Conservation (phyloP, 2,329 filamentous ascomycete species). For the Colletotrichum horii region DNA sequence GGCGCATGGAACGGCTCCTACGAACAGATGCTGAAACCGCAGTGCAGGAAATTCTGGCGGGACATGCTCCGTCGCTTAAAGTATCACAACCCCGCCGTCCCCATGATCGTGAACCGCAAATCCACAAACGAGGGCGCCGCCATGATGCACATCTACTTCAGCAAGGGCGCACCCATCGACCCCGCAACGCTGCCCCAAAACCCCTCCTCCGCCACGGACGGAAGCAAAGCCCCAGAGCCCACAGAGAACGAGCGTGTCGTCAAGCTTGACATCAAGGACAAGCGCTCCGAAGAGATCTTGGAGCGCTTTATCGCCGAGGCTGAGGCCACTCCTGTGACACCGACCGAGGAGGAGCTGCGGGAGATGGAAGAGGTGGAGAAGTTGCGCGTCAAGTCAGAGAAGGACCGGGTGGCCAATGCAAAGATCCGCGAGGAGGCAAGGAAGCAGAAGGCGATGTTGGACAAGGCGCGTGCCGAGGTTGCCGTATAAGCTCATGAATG, state of each 20-base stretch:
- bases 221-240: conserved; percentile 54
- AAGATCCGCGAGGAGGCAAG: conserved; percentile 62
- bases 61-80: conserved; percentile 84
- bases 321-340: conserved; percentile 59
- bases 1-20: neutral
- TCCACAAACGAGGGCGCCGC: conserved; percentile 60
- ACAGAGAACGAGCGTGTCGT: conserved; percentile 52
- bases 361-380: conserved; percentile 65
- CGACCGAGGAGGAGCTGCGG: conserved; percentile 63
- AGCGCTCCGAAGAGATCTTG: conserved; percentile 67
- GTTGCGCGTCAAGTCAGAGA: conserved; percentile 51
- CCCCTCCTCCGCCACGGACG: conserved; percentile 51
- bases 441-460: conserved; percentile 61
- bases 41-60: conserved; percentile 83
- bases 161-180: conserved; percentile 35
- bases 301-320: conserved; percentile 66
- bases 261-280: conserved; percentile 68
- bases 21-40: conserved; percentile 28
- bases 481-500: conserved; percentile 28
- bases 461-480: conserved; percentile 37
- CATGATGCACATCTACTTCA: conserved; percentile 70
- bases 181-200: conserved; percentile 42
- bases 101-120: conserved; percentile 81
- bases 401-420: conserved; percentile 59
- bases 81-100: conserved; percentile 87